Evolutionary conservation across 129 eudicot species (phyloP), one percentile per base, ranked within the genome.

Genomic region (Scalesia atractyloides): DNA sequence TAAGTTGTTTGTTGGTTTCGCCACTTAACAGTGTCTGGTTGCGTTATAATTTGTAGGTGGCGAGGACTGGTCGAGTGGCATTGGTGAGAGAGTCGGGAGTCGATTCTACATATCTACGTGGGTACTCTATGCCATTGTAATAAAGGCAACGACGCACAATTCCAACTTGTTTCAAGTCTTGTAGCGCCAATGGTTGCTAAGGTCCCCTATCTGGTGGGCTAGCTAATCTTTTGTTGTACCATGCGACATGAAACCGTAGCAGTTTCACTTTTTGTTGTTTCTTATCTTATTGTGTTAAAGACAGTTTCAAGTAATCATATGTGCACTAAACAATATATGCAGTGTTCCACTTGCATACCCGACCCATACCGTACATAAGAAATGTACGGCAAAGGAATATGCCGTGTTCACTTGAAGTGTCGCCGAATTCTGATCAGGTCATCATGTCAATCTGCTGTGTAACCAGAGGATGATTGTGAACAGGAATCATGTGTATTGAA

Each of bases 41-140:
- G 15, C 37, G 11, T 52, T 63, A 8, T 68, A 9, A 49, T 17
- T 33, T 77, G 58, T 72, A 86, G 91, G 84, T 86, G 76, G 88
- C 92, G 44, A 82, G 92, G 77, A 86, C 92, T 1, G 88, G 92
- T 72, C 74, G 92, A 24, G 84, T 86, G 81, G 92, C 92, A 64
- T 51, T 84, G 73, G 82, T 74, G 80, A 66, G 92, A 47, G 92
- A 86, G 44, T 86, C 86, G 0, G 84, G 92, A 36, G 92, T 86
- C 15, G 80, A 86, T 83, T 86, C 92, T 60, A 81, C 82, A 12
- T 79, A 75, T 62, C 85, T 86, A 1, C 88, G 88, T 11, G 92
- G 92, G 34, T 86, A 39, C 67, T 69, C 86, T 22, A 76, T 86
- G 68, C 80, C 84, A 0, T 17, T 86, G 48, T 81, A 74, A 67